Evolutionary conservation across 441 rosid species (phyloP).

Genomic region (Populus hybrid): DNA sequence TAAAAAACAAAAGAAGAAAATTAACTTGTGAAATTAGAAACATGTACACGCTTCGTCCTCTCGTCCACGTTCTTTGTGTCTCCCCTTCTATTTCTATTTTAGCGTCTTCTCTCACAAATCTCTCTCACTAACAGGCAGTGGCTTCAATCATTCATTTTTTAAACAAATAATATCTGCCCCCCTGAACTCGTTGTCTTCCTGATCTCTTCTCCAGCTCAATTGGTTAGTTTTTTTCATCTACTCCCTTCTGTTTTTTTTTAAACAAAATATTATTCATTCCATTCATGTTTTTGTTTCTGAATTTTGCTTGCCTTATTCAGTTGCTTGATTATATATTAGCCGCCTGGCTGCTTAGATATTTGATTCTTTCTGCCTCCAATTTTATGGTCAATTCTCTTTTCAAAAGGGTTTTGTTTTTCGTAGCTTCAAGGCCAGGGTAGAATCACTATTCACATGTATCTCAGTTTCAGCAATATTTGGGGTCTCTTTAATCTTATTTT

Average conservation of each 20-base stretch:
- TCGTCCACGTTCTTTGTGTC: conserved; percentile 9
- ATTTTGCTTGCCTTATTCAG: not conserved
- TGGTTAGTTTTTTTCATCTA: too few relatives aligned
- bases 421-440: conserved; percentile 10
- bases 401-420: conserved; percentile 9
- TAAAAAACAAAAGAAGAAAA: too few relatives aligned
- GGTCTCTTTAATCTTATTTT: not conserved
- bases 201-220: too few relatives aligned
- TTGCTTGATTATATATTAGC: not conserved
- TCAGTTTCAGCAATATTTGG: not conserved
- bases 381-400: not conserved
- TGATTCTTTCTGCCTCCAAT: not conserved
- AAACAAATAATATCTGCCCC: too few relatives aligned
- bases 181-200: too few relatives aligned
- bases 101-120: not conserved
- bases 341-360: not conserved
- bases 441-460: not conserved
- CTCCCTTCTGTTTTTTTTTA: too few relatives aligned
- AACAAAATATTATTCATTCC: too few relatives aligned
- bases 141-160: not conserved
- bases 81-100: not conserved
- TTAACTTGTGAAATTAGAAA: not conserved
- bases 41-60: conserved; percentile 19
- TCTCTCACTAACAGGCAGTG: not conserved
- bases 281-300: not conserved